Evolutionary conservation across 1,284 basidiomycete genomes (phyloP), one percentile per base, ranked within the genome.

Genomic region (Ceratobasidium sp.): DNA sequence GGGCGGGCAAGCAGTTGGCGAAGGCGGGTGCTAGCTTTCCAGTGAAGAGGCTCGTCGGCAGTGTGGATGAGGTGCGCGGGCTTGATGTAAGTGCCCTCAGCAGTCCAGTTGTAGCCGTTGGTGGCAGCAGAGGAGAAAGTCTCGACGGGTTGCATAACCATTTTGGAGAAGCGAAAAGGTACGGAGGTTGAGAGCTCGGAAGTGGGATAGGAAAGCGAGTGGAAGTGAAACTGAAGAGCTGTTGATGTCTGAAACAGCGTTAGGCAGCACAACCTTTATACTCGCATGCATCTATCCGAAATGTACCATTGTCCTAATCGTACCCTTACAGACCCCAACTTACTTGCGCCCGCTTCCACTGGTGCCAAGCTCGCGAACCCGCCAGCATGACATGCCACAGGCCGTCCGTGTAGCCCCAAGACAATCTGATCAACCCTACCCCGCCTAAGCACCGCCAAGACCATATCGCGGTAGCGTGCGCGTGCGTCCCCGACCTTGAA

Each of bases 1-100:
- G 92, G 92, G 60, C 92, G 87, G 9, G 92, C 92, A 40, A 94
- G 89, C 90, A 94, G 88, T 83, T 94, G 93, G 64, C 93, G 89
- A 70, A 94, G 89, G 60, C 93, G 90, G 2, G 93, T 94, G 10
- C 91, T 87, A 20, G 93, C 88, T 82, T 93, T 91, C 79, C 85
- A 84, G 2, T 93, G 93, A 2, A 93, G 84, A 15, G 91, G 89
- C 58, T 73, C 58, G n/a, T 73, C 70, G 39, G 70, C 40, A n/a
- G 70, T 28, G 70, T 73, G 70, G 42, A 58, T 58, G 39, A 73
- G 58, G 26, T 73, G 70, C 26, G 70, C 70, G n/a, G 70, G 70
- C 23, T 46, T 73, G 70, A 63, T 26, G 42, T 73, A 73, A 1
- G 56, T 60, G 70, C 70, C 56, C 12, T 61, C 23, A 23, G 58